Evolutionary conservation across 495 filamentous ascomycete genomes (phyloP).

Genomic region (Lophiotrema nucula): DNA sequence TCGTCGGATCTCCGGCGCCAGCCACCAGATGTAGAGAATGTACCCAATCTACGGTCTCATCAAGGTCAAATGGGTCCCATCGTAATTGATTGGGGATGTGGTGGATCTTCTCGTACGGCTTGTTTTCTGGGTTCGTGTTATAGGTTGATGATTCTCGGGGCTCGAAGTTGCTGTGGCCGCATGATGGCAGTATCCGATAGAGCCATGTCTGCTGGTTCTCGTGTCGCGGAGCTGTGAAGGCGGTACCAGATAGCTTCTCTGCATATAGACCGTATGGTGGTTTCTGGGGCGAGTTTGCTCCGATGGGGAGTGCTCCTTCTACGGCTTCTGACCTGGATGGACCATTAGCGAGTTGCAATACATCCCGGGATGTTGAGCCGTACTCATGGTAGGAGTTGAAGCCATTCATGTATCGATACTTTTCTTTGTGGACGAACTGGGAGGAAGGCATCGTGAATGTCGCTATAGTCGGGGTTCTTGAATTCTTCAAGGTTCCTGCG

Average conservation of each 20-base stretch:
- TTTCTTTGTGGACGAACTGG: conserved; percentile 54
- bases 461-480: conserved; percentile 36
- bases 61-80: conserved; percentile 85
- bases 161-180: conserved; percentile 74
- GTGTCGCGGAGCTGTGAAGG: conserved; percentile 85
- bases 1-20: conserved; percentile 76
- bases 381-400: conserved; percentile 62
- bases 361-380: conserved; percentile 14
- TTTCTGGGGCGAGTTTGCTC: conserved; percentile 85
- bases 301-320: conserved; percentile 61
- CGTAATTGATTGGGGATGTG: conserved; percentile 83
- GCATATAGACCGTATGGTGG: conserved; percentile 80
- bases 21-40: conserved; percentile 74
- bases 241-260: conserved; percentile 91
- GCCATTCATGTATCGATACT: conserved; percentile 58
- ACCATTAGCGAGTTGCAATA: neutral
- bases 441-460: conserved; percentile 55
- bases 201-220: conserved; percentile 93
- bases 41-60: conserved; percentile 73
- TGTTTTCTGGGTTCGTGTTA: conserved; percentile 52
- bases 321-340: conserved; percentile 51
- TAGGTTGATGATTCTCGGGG: conserved; percentile 54
- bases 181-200: conserved; percentile 85
- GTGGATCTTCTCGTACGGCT: conserved; percentile 51
- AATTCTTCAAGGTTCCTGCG: conserved; percentile 36